Conservation (phyloP, 2,329 filamentous ascomycete species). For the Aspergillus spinulosporus region DNA sequence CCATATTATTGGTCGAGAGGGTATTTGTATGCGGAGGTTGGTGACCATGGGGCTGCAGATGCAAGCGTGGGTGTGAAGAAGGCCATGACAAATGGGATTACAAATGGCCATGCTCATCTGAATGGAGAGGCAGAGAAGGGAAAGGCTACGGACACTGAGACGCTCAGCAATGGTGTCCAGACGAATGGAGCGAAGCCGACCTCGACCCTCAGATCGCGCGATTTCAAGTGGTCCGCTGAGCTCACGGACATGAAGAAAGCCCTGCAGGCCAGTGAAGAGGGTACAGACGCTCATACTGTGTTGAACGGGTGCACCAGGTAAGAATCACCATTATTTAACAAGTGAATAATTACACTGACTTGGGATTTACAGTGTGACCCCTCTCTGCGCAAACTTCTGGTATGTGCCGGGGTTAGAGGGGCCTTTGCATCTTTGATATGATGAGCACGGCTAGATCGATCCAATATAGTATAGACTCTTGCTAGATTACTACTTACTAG, state of each 20-base stretch:
- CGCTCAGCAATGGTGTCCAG: slow-evolving; percentile 10
- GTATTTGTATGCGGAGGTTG: slow-evolving; percentile 76
- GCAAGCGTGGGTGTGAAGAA: slow-evolving; percentile 23
- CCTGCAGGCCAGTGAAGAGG: slow-evolving; percentile 71
- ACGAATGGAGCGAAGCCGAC: slow-evolving; percentile 1
- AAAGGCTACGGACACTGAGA: not conserved
- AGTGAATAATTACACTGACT: not conserved
- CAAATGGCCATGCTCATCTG: slow-evolving; percentile 12
- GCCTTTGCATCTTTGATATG: slow-evolving; percentile 66
- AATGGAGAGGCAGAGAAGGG: not conserved
- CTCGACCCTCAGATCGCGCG: slow-evolving; percentile 61
- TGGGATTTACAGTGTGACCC: slow-evolving; percentile 66
- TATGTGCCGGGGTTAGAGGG: slow-evolving; percentile 65
- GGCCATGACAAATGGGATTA: slow-evolving; percentile 28
- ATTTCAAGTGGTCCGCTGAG: slow-evolving; percentile 87
- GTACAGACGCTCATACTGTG: slow-evolving; percentile 88
- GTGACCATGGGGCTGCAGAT: slow-evolving; percentile 40
- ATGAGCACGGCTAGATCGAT: slow-evolving; percentile 11
- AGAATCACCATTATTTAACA: slow-evolving; percentile 4
- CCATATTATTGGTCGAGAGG: slow-evolving; percentile 82
- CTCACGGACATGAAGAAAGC: slow-evolving; percentile 83
- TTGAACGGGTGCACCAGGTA: slow-evolving; percentile 80
- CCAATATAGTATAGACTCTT: slow-evolving; percentile 11
- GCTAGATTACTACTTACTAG: not conserved
- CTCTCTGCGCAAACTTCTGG: slow-evolving; percentile 86